Evolutionary conservation across 495 filamentous ascomycete genomes (phyloP).

Genomic region (Aspergillus cristatus): DNA sequence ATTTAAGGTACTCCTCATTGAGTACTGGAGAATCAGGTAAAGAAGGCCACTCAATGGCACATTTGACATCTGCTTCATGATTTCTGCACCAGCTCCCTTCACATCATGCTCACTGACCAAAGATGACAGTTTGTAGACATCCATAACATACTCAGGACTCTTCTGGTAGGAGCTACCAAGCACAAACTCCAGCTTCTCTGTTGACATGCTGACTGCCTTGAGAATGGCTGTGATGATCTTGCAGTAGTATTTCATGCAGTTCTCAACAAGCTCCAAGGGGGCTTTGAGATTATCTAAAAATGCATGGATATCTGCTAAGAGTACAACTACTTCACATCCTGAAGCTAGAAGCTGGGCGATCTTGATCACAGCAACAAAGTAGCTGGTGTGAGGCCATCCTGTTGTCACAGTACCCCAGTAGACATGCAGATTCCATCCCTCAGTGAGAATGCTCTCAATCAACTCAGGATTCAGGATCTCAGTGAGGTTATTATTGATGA

Average conservation of each 20-base stretch:
- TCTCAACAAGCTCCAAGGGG: slow-evolving; percentile 71
- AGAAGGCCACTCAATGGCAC: slow-evolving; percentile 69
- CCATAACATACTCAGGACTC: slow-evolving; percentile 29
- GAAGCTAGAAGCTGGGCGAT: slow-evolving; percentile 71
- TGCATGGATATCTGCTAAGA: slow-evolving; percentile 65
- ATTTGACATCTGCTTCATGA: slow-evolving; percentile 82
- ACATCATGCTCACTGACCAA: slow-evolving; percentile 42
- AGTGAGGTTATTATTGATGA: slow-evolving; percentile 73
- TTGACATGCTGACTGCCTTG: slow-evolving; percentile 56
- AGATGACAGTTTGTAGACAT: slow-evolving; percentile 34
- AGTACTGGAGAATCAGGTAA: slow-evolving; percentile 69
- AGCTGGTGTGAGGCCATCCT: slow-evolving; percentile 52
- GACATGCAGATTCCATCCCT: slow-evolving; percentile 61
- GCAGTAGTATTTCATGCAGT: slow-evolving; percentile 64
- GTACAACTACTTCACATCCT: slow-evolving; percentile 70
- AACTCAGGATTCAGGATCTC: slow-evolving; percentile 84
- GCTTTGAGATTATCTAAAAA: slow-evolving; percentile 40
- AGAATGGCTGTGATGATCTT: slow-evolving; percentile 56
- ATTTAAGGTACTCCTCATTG: slow-evolving; percentile 88
- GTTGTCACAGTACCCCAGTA: slow-evolving; percentile 93
- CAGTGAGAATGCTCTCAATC: slow-evolving; percentile 62
- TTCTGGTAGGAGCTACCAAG: slow-evolving; percentile 77
- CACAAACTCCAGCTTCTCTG: slow-evolving; percentile 73
- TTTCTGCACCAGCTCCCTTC: slow-evolving; percentile 80
- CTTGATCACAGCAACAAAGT: neutral